Percentiles rank a stretch among this genome's conserved stretches.
These are phyloP conservation scores for Chaetomium tenue DNA, from an alignment of 495 filamentous ascomycete genomes.

Conservation along the genomic window DNA sequence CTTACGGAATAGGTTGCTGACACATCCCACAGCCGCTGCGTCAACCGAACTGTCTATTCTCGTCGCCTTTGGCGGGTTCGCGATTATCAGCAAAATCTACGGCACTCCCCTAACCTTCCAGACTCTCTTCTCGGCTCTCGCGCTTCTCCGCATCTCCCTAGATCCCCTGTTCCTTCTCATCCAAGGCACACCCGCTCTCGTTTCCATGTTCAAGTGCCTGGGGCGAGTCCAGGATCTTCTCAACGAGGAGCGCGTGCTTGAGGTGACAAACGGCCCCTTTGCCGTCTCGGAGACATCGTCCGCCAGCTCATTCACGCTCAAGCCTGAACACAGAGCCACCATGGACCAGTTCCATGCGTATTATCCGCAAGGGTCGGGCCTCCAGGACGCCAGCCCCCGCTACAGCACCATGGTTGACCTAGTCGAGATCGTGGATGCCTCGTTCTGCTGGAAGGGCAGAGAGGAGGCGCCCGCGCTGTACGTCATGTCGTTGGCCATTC, in stretches of 20 bases:
- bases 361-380: constrained; percentile 8
- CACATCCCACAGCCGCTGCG: background rate
- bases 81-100: constrained; percentile 16
- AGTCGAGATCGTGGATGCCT: constrained; percentile 15
- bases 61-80: constrained; percentile 17
- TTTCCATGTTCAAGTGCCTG: constrained; percentile 20
- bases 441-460: constrained; percentile 15
- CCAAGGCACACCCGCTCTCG: constrained; percentile 16
- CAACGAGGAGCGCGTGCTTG: constrained; percentile 15
- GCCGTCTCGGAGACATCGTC: constrained; percentile 8
- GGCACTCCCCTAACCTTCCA: constrained; percentile 17
- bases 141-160: constrained; percentile 14
- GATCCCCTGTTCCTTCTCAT: constrained; percentile 18
- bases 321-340: background rate
- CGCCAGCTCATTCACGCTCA: constrained; percentile 2
- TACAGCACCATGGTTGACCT: constrained; percentile 5
- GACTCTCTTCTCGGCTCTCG: constrained; percentile 13
- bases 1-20: background rate
- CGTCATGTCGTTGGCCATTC: constrained; percentile 2
- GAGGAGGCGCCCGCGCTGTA: constrained; percentile 7
- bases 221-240: constrained; percentile 12
- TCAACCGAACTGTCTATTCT: constrained; percentile 18
- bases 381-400: background rate
- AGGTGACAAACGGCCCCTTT: background rate
- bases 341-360: constrained; percentile 4